These are phyloP conservation scores for Thelephora aurantiotincta DNA, from an alignment of 768 basidiomycete genomes.

Conservation along the genomic window DNA sequence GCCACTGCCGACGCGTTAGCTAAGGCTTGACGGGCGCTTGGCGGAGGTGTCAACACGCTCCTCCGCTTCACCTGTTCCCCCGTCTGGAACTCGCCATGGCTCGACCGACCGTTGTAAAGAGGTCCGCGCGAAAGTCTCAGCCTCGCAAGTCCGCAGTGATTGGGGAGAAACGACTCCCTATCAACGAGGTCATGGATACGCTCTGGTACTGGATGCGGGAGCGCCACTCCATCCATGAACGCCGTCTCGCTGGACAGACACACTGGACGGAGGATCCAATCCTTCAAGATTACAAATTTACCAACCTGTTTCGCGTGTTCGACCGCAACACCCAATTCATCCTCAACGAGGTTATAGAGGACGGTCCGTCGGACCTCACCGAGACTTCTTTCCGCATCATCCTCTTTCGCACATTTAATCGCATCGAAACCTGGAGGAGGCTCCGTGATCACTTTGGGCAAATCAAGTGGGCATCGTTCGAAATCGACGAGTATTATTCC, in stretches of 20 bases:
- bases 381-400: constrained; percentile 62
- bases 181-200: constrained; percentile 15
- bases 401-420: constrained; percentile 62
- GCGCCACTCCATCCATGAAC: constrained; percentile 16
- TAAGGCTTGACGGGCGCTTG: no score
- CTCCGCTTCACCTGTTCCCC: not conserved
- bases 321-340: constrained; percentile 62
- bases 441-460: constrained; percentile 37
- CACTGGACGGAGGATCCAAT: constrained; percentile 54
- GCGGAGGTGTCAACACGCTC: no score
- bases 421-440: constrained; percentile 57
- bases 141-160: constrained; percentile 9
- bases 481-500: constrained; percentile 33
- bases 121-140: not conserved
- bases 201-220: constrained; percentile 19
- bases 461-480: constrained; percentile 47
- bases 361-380: constrained; percentile 40
- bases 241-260: constrained; percentile 14
- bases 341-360: constrained; percentile 52
- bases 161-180: constrained; percentile 11
- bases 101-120: not conserved
- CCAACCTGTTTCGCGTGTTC: constrained; percentile 62
- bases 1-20: no score
- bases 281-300: constrained; percentile 43
- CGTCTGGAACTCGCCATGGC: not conserved